Percentiles rank a stretch among this genome's conserved stretches.
Evolutionary conservation across 352 stramenopile species (phyloP).

Genomic region (Phytopythium mirpurense): DNA sequence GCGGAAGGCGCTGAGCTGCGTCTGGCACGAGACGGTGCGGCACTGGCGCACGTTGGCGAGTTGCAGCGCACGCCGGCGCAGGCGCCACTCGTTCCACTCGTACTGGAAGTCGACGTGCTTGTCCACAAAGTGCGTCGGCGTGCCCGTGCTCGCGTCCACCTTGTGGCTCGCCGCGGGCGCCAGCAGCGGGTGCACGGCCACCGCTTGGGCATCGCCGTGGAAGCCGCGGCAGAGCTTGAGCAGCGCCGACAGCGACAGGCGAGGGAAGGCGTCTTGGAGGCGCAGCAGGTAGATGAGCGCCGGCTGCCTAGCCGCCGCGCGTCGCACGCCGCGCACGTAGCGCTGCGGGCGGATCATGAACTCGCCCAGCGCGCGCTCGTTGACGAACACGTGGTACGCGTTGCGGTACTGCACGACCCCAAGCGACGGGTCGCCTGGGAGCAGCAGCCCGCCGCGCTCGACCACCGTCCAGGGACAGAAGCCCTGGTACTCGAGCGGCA

Average conservation of each 20-base stretch:
- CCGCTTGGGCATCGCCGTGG: conserved; percentile 10
- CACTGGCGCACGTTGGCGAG: conserved; percentile 91
- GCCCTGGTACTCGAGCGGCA: conserved; percentile 92
- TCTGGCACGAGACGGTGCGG: conserved; percentile 87
- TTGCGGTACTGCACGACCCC: conserved; percentile 89
- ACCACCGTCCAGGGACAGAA: conserved; percentile 93
- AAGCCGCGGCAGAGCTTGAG: conserved; percentile 57
- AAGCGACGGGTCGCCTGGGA: conserved; percentile 88
- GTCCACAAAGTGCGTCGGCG: conserved; percentile 90
- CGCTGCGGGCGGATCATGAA: conserved; percentile 87
- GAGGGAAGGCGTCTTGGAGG: conserved; percentile 83
- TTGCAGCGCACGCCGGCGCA: conserved; percentile 86
- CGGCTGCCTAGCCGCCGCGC: conserved; percentile 63
- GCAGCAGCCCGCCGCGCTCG: conserved; percentile 80
- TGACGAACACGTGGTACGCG: conserved; percentile 91
- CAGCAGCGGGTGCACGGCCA: conserved; percentile 53
- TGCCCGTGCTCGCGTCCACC: conserved; percentile 86
- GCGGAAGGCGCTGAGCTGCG: conserved; percentile 84
- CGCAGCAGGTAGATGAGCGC: conserved; percentile 91
- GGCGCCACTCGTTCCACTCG: conserved; percentile 94
- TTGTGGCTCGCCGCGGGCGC: conserved; percentile 49
- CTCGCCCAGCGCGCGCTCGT: conserved; percentile 78
- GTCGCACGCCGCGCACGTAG: conserved; percentile 73
- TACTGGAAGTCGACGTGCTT: conserved; percentile 90
- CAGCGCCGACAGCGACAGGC: conserved; percentile 62